phyloP scores from a whole-genome alignment of 2,329 filamentous ascomycete genomes.

The Trichoderma oligosporum region DNA sequence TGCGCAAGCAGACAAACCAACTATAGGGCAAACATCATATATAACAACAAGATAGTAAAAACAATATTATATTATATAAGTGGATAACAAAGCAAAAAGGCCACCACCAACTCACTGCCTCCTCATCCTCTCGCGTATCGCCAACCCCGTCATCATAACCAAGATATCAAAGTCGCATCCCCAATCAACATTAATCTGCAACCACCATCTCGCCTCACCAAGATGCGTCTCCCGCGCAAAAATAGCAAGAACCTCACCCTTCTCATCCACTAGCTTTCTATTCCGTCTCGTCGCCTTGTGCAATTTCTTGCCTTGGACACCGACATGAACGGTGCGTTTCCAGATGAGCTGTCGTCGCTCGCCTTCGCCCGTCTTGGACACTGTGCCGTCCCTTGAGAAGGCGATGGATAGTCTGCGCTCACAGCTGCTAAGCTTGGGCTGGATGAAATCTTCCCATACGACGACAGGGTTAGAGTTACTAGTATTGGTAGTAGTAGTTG shows the following conservation, averaged over 20 bases:
- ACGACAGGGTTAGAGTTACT: conserved; percentile 7
- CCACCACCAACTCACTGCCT: neutral
- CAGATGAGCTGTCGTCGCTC: conserved; percentile 18
- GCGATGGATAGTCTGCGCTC: conserved; percentile 14
- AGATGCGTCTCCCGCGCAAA: conserved; percentile 18
- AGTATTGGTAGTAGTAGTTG: no score
- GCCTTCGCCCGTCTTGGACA: conserved; percentile 5
- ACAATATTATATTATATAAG: no score
- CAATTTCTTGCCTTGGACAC: conserved; percentile 9
- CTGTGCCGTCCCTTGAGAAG: neutral
- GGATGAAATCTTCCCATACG: conserved; percentile 25
- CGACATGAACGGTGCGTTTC: conserved; percentile 21
- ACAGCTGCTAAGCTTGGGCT: conserved; percentile 7
- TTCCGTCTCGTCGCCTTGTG: conserved; percentile 11
- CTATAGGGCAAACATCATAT: no score
- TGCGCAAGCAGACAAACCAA: no score
- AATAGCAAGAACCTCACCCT: conserved; percentile 19
- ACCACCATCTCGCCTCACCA: conserved; percentile 14
- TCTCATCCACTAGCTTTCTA: conserved; percentile 21
- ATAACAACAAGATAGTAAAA: no score
- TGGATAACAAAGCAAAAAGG: no score
- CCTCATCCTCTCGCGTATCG: conserved; percentile 21
- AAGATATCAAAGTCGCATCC: conserved; percentile 22
- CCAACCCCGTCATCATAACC: conserved; percentile 20
- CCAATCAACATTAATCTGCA: conserved; percentile 22